phyloP scores from a whole-genome alignment of 2,329 filamentous ascomycete species.

The Aureobasidium sp. region DNA sequence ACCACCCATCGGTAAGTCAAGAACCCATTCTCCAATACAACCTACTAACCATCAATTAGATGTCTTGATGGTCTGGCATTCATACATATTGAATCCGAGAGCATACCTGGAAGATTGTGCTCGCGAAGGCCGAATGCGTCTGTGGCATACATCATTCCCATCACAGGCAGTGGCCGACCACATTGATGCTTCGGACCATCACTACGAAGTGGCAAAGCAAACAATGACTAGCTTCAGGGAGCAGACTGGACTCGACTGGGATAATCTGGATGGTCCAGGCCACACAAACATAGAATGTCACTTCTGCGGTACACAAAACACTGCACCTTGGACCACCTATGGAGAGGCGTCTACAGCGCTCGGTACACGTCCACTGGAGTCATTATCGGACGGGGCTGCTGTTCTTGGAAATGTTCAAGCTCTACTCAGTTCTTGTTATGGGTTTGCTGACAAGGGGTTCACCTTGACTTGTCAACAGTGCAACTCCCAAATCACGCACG shows the following conservation, averaged over 20 bases:
- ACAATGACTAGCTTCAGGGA: constrained; percentile 42
- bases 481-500: constrained; percentile 42
- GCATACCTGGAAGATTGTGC: constrained; percentile 68
- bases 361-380: neutral
- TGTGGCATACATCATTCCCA: constrained; percentile 58
- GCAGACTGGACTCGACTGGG: constrained; percentile 48
- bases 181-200: constrained; percentile 51
- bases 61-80: constrained; percentile 72
- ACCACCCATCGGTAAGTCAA: constrained; percentile 50
- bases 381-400: neutral
- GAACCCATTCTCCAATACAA: neutral
- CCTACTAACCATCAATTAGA: constrained; percentile 39
- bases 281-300: constrained; percentile 49
- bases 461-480: constrained; percentile 45
- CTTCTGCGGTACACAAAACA: constrained; percentile 36
- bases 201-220: constrained; percentile 41
- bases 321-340: constrained; percentile 52
- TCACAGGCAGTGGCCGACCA: constrained; percentile 52
- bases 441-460: constrained; percentile 55
- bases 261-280: constrained; percentile 46
- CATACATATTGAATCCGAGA: constrained; percentile 69
- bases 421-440: constrained; percentile 36
- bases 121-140: constrained; percentile 45
- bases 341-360: neutral
- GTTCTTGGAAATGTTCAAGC: neutral